These are phyloP conservation scores for Melanogaster broomeanus DNA, from an alignment of 768 basidiomycete genomes.

Conservation along the genomic window DNA sequence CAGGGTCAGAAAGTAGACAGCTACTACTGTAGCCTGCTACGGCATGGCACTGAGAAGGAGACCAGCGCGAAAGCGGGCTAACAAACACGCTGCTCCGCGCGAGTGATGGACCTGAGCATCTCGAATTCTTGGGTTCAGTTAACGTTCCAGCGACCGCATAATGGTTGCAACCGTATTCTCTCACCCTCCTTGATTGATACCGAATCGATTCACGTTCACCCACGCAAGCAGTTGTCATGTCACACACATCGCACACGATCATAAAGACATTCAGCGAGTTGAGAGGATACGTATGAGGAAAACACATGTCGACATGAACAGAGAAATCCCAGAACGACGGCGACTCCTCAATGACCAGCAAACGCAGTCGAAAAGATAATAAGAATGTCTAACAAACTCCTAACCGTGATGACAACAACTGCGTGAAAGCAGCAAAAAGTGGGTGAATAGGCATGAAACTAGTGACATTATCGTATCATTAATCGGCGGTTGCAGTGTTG, in stretches of 20 bases:
- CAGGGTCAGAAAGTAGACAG: too few species aligned
- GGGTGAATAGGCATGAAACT: background rate
- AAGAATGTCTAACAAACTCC: conserved; percentile 6
- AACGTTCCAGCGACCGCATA: too few species aligned
- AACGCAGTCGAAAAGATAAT: background rate
- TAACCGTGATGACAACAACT: conserved; percentile 1
- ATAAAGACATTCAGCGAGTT: conserved; percentile 4
- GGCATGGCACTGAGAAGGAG: too few species aligned
- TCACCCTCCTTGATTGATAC: too few species aligned
- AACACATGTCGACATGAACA: conserved; percentile 5
- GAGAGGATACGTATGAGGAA: conserved; percentile 2
- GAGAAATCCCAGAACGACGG: background rate
- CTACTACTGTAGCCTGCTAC: too few species aligned
- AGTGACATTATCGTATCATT: conserved; percentile 2
- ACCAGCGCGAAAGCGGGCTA: too few species aligned
- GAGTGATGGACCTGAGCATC: too few species aligned
- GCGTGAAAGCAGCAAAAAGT: background rate
- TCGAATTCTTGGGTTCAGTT: too few species aligned
- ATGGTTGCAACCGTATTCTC: too few species aligned
- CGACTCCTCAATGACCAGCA: background rate
- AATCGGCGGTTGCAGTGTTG: conserved; percentile 39
- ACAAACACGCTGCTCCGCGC: too few species aligned
- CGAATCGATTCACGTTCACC: too few species aligned
- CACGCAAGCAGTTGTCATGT: too few species aligned
- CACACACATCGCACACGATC: background rate